phyloP scores from a whole-genome alignment of 345 rosid genomes.

The Heritiera fomes region DNA sequence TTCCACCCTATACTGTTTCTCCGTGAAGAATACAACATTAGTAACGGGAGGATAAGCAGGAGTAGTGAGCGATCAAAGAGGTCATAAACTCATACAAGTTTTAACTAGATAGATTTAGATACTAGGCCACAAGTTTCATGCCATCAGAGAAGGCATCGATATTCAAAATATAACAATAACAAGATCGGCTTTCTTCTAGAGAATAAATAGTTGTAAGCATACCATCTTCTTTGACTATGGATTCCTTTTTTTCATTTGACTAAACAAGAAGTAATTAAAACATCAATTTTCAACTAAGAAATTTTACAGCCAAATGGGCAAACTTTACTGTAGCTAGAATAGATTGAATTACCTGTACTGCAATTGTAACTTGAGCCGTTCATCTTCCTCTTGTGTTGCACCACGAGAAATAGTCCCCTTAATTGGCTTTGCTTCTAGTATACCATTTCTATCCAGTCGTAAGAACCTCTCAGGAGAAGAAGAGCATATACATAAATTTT shows the following conservation, averaged over 20 bases:
- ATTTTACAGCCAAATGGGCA: background rate
- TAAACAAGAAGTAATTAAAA: background rate
- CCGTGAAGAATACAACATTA: no score
- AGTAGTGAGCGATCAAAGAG: background rate
- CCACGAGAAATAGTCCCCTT: constrained; percentile 95
- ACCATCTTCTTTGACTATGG: background rate
- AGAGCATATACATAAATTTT: constrained; percentile 68
- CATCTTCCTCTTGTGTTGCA: constrained; percentile 65
- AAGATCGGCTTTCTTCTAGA: background rate
- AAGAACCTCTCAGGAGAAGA: constrained; percentile 97
- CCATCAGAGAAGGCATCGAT: no score
- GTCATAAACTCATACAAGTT: background rate
- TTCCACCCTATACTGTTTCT: no score
- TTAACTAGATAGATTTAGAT: background rate
- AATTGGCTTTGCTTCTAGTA: constrained; percentile 85
- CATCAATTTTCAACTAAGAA: background rate
- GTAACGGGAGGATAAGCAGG: background rate
- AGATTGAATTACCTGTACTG: constrained; percentile 59
- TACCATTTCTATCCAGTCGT: constrained; percentile 62
- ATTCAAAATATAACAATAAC: background rate
- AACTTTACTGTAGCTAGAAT: background rate
- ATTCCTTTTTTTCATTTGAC: background rate
- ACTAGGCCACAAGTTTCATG: background rate
- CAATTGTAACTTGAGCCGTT: constrained; percentile 59
- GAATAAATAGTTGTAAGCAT: background rate